Evolutionary conservation across 2,329 filamentous ascomycete species (phyloP), one percentile per base, ranked within the genome.

Genomic region (Moelleriella libera): DNA sequence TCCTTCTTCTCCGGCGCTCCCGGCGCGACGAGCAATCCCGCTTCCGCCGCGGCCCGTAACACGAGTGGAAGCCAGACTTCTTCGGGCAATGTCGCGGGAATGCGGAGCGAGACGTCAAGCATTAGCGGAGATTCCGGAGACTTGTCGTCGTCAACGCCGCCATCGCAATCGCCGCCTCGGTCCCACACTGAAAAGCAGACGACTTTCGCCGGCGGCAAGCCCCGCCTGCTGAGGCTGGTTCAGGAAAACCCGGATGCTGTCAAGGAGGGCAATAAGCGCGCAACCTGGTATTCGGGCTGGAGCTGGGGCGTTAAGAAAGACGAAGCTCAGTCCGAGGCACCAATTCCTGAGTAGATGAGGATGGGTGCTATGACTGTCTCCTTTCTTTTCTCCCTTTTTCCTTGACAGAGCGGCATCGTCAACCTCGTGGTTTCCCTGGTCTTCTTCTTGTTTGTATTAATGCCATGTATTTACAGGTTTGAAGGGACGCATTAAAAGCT

Each of bases 171-270:
- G 30, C 78, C 78, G 12, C 70, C 78, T 9, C 61, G 63, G 44
- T 63, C 65, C 30, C 67, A 71, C 51, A 64, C 64, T 50, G 73
- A 80, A 57, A 76, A 78, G 62, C 68, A 69, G 50, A 77, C 72
- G 39, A 78, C 74, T 2, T 78, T 76, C 52, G 67, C 77, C 48
- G 76, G 76, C 4, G 79, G 79, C 43, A 92, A 92, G 65, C 81
- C 94, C 49, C 77, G 89, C 37, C 90, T 90, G 6, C 69, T 98
- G 53, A 76, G 90, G 12, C 73, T 98, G 31, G 88, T 97, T 44
- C 85, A 92, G 65, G 87, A 94, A 67, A 83, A 83, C 54, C 63
- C 66, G 28, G 75, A 77, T 45, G 60, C 60, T 2, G 65, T 69
- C 50, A 70, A 72, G 55, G 49, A 50, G 41, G 60, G 66, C 47